Percentiles rank a stretch among this genome's conserved stretches.
Evolutionary conservation across 192 early-diverging fungal genomes (phyloP).

Genomic region (Gaertneriomyces sp.): DNA sequence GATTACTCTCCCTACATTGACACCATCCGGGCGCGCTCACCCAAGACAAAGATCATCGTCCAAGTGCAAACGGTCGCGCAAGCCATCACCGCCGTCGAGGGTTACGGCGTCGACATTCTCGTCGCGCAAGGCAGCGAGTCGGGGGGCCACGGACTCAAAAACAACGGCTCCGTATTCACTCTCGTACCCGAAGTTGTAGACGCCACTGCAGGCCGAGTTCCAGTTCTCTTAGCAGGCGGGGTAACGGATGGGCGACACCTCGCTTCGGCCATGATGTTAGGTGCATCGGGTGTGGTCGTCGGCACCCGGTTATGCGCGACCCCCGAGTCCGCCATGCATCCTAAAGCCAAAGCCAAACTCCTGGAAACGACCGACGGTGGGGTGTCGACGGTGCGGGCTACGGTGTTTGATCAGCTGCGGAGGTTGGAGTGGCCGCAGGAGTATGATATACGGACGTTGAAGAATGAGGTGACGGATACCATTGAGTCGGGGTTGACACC

Average conservation of each 20-base stretch:
- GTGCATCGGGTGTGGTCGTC: conserved; percentile 42
- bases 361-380: conserved; percentile 38
- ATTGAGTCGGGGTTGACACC: neutral
- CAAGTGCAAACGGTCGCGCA: conserved; percentile 48
- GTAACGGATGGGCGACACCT: conserved; percentile 2
- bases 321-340: neutral
- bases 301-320: conserved; percentile 42
- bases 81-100: conserved; percentile 35
- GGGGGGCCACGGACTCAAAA: conserved; percentile 43
- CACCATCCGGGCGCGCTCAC: neutral
- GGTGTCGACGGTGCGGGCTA: conserved; percentile 34
- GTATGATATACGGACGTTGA: conserved; percentile 1
- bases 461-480: neutral
- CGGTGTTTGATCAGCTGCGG: conserved; percentile 43
- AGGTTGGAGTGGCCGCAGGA: conserved; percentile 33
- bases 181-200: neutral
- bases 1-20: conserved; percentile 1
- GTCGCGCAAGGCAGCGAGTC: conserved; percentile 49
- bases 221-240: conserved; percentile 2
- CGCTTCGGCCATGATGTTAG: conserved; percentile 27
- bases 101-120: conserved; percentile 42
- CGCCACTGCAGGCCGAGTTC: neutral
- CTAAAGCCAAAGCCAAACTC: conserved; percentile 35
- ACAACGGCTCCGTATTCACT: neutral
- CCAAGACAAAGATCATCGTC: conserved; percentile 34